phyloP scores from a whole-genome alignment of 2,329 filamentous ascomycete genomes.

The Penicillium concentricum region DNA sequence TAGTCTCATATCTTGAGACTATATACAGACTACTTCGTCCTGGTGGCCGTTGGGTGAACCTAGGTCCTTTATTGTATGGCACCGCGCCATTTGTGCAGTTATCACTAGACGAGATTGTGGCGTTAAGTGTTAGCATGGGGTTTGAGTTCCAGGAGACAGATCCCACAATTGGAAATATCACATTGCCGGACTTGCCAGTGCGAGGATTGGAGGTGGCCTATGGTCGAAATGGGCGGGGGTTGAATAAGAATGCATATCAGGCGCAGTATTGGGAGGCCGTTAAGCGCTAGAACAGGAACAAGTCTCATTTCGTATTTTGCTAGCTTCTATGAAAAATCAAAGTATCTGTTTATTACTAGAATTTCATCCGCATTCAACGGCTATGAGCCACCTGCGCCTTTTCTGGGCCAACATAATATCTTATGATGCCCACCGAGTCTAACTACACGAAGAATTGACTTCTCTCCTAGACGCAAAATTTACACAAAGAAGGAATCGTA shows the following conservation, averaged over 20 bases:
- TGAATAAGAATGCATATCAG: slow-evolving; percentile 55
- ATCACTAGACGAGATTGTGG: slow-evolving; percentile 54
- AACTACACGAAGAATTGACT: background rate
- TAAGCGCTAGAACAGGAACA: background rate
- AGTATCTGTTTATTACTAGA: background rate
- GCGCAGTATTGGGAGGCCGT: slow-evolving; percentile 56
- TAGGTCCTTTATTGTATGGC: slow-evolving; percentile 58
- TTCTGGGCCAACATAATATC: background rate
- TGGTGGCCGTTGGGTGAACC: slow-evolving; percentile 57
- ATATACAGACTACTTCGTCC: slow-evolving; percentile 49
- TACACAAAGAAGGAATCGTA: too few relatives aligned
- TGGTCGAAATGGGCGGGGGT: slow-evolving; percentile 51
- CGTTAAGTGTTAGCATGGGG: slow-evolving; percentile 50
- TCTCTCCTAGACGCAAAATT: background rate
- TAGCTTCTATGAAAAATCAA: background rate
- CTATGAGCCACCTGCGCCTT: too few relatives aligned
- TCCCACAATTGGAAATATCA: slow-evolving; percentile 44
- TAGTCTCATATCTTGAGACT: slow-evolving; percentile 56
- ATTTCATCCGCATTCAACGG: background rate
- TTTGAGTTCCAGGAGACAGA: slow-evolving; percentile 52
- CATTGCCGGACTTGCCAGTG: slow-evolving; percentile 43
- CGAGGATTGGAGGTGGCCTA: slow-evolving; percentile 53
- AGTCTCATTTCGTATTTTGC: background rate
- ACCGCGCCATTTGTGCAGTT: slow-evolving; percentile 56
- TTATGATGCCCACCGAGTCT: background rate